Percentiles rank a stretch among this genome's conserved stretches.
Conservation (phyloP, 1,284 basidiomycete genomes). For the Trametes sp. region DNA sequence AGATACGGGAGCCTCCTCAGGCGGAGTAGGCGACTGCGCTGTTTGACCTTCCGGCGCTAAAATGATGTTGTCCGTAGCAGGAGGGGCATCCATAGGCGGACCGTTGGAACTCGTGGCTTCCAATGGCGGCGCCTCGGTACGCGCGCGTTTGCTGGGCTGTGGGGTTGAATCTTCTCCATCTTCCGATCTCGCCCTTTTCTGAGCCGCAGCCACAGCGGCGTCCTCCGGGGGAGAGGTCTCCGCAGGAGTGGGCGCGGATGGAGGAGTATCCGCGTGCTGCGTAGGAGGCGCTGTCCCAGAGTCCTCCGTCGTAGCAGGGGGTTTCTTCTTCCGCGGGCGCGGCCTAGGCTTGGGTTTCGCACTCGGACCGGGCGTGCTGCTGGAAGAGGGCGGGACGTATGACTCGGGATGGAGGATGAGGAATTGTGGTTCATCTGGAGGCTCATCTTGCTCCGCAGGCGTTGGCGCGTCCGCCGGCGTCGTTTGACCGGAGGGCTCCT, state of each 20-base stretch:
- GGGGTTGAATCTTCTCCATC: background rate
- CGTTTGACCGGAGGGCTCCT: slow-evolving; percentile 3
- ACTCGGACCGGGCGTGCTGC: slow-evolving; percentile 1
- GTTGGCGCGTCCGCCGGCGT: slow-evolving; percentile 6
- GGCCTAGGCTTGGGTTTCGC: slow-evolving; percentile 34
- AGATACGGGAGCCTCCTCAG: background rate
- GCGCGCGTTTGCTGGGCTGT: slow-evolving; percentile 12
- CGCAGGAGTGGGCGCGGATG: background rate
- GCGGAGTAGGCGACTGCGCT: background rate
- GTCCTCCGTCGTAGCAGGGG: background rate
- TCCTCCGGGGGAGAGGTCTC: background rate
- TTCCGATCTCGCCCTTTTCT: background rate
- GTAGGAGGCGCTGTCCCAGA: background rate
- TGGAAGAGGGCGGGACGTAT: slow-evolving; percentile 4
- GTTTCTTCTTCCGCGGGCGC: slow-evolving; percentile 24
- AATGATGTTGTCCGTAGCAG: background rate
- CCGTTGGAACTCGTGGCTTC: background rate
- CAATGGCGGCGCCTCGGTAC: background rate
- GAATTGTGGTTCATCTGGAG: slow-evolving; percentile 4
- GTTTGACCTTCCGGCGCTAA: too few species aligned
- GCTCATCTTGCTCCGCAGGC: background rate
- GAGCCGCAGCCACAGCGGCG: background rate
- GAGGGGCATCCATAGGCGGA: background rate
- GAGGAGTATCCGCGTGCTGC: background rate
- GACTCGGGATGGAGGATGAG: slow-evolving; percentile 30